phyloP scores from a whole-genome alignment of 768 basidiomycete species.

The Amylocystis lapponica region DNA sequence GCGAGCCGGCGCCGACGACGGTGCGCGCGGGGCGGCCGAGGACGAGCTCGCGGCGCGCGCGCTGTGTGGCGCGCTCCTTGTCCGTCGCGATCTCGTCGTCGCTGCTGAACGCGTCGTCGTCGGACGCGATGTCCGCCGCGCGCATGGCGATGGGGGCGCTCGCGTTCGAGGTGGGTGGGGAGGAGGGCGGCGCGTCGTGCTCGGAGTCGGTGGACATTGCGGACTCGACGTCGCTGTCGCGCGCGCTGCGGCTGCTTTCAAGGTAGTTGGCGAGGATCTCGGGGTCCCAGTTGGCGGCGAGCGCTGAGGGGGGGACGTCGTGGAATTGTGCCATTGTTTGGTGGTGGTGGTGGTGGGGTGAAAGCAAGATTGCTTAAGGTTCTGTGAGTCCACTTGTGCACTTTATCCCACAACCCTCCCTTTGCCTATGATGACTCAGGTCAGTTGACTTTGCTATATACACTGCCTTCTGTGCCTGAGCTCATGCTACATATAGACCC shows the following conservation, averaged over 20 bases:
- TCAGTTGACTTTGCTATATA: too few species aligned
- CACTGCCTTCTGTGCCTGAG: too few species aligned
- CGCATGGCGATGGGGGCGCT: not conserved
- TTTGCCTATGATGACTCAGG: too few species aligned
- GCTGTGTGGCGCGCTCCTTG: not conserved
- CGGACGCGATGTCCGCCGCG: slow-evolving; percentile 1
- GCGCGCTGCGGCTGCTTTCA: not conserved
- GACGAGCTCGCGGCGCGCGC: not conserved
- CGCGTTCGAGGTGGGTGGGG: not conserved
- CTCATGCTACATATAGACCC: too few species aligned
- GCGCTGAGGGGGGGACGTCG: too few species aligned
- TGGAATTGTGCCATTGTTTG: too few species aligned
- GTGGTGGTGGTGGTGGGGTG: too few species aligned
- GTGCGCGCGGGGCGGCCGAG: not conserved
- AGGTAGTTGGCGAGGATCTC: too few species aligned
- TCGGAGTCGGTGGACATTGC: slow-evolving; percentile 8
- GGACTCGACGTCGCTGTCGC: not conserved
- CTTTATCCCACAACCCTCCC: too few species aligned
- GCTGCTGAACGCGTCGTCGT: slow-evolving; percentile 6
- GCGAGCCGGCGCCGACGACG: not conserved
- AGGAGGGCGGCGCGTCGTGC: not conserved
- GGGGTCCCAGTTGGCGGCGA: too few species aligned
- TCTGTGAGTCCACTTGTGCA: too few species aligned
- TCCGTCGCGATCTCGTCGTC: slow-evolving; percentile 3
- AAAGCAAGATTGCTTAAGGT: too few species aligned